Evolutionary conservation across 805 yeast species (phyloP), one percentile per base, ranked within the genome.

Genomic region (Cyberlindnera lachancei): DNA sequence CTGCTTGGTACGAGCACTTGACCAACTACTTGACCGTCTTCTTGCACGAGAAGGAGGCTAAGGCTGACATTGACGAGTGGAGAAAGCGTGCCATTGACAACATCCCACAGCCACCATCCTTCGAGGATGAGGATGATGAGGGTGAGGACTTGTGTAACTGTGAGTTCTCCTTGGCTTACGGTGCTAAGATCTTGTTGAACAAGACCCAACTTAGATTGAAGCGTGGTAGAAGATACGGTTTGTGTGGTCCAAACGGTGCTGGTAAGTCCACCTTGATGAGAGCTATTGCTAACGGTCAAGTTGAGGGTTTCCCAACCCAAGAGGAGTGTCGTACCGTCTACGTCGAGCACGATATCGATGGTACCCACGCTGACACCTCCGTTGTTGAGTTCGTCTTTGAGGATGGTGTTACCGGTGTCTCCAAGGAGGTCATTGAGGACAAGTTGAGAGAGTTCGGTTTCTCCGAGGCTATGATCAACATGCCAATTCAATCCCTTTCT

Each of bases 101-200:
- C 88, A 90, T 92, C 57, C 98, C 98, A 60, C 81, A 76, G 57
- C 92, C 94, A 58, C 94, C 96, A 60, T 68, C 78, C 59, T 87
- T 87, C 68, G 97, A 90, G 70, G 96, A 88, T 59, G 90, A 82
- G 68, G 92, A 81, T 62, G 96, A 87, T 62, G 97, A 92, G 63
- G 98, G 97, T 73, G 97, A 92, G 75, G 97, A 92, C 64, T 77
- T 92, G 62, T 92, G 98, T 81, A 92, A 92, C 95, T 90, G 97
- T 83, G 98, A 92, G 80, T 92, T 92, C 88, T 92, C 98, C 42
- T 78, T 92, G 60, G 99, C 99, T 67, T 92, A 92, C 70, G 99
- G 98, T 90, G 98, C 98, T 61, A 92, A 92, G 85, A 92, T 92
- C 77, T 78, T 92, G 73, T 86, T 92, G 70, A 92, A 92, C 90